Percentiles rank a stretch among this genome's conserved stretches.
phyloP scores from a whole-genome alignment of 1,284 basidiomycete species.

The Melampsora americana region DNA sequence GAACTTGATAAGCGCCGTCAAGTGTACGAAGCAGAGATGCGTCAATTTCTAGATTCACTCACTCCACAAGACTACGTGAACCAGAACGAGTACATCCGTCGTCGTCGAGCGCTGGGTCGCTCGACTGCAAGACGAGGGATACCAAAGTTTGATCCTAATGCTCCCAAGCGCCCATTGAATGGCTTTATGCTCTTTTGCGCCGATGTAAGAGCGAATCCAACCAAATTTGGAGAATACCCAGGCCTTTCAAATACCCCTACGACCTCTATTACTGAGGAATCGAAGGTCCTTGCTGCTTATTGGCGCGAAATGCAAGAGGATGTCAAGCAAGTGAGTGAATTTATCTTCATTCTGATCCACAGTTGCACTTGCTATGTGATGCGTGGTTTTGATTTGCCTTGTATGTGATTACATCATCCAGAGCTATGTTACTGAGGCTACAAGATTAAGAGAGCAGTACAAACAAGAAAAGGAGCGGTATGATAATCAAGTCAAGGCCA shows the following conservation, averaged over 20 bases:
- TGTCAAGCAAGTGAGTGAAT: conserved; percentile 21
- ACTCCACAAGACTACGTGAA: conserved; percentile 39
- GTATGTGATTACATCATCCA: neutral
- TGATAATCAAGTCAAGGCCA: conserved; percentile 12
- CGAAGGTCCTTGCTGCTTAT: conserved; percentile 26
- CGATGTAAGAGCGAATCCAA: conserved; percentile 27
- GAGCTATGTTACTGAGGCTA: conserved; percentile 17
- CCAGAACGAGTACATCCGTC: conserved; percentile 36
- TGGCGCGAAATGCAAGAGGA: conserved; percentile 33
- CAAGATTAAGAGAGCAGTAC: conserved; percentile 27
- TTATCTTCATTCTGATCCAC: too few relatives aligned
- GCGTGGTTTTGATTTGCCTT: neutral
- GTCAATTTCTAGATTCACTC: conserved; percentile 36
- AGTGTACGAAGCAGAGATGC: conserved; percentile 31
- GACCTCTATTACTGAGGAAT: conserved; percentile 21
- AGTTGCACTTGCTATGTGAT: neutral
- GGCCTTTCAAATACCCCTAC: conserved; percentile 5
- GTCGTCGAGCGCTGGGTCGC: conserved; percentile 22
- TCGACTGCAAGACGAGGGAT: conserved; percentile 22
- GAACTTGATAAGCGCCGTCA: conserved; percentile 30
- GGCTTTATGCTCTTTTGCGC: conserved; percentile 40
- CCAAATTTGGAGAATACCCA: conserved; percentile 20
- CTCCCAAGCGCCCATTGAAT: conserved; percentile 37
- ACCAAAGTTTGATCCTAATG: conserved; percentile 37
- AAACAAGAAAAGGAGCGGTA: conserved; percentile 37